These are phyloP conservation scores for Dictyostelium brefeldianum DNA, from an alignment of 78 protist genomes.

Conservation along the genomic window DNA sequence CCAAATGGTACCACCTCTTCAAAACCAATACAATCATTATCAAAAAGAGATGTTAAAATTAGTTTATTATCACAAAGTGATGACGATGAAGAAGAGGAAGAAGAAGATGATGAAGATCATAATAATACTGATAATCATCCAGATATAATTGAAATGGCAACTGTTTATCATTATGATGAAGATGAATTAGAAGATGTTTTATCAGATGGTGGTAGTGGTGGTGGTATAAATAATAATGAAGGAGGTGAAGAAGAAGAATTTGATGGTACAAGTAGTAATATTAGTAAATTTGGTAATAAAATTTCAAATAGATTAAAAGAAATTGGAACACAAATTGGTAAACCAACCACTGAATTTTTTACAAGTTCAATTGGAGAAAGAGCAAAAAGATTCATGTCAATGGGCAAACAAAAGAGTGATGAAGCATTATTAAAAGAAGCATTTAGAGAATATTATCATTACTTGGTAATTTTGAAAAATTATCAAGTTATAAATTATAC, in stretches of 20 bases:
- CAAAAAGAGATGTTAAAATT: slow-evolving; percentile 14
- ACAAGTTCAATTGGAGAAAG: slow-evolving; percentile 33
- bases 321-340: not conserved
- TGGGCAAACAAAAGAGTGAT: slow-evolving; percentile 47
- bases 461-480: slow-evolving; percentile 36
- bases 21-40: not conserved
- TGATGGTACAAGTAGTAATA: not conserved
- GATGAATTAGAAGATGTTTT: slow-evolving; percentile 16
- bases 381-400: slow-evolving; percentile 44
- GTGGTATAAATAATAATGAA: not conserved
- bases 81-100: not conserved
- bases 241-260: too few relatives aligned
- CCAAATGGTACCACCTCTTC: not conserved
- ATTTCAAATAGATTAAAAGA: slow-evolving; percentile 4
- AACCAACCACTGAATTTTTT: not conserved
- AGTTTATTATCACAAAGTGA: not conserved
- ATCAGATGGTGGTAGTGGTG: not conserved
- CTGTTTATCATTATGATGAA: slow-evolving; percentile 30
- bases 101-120: not conserved
- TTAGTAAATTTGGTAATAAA: not conserved
- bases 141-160: slow-evolving; percentile 24
- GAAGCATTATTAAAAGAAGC: slow-evolving; percentile 49
- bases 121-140: not conserved
- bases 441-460: slow-evolving; percentile 54
- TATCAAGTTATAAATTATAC: slow-evolving; percentile 66